Evolutionary conservation across 306 rosid species (phyloP).

Genomic region (Pterocarpus santalinus): DNA sequence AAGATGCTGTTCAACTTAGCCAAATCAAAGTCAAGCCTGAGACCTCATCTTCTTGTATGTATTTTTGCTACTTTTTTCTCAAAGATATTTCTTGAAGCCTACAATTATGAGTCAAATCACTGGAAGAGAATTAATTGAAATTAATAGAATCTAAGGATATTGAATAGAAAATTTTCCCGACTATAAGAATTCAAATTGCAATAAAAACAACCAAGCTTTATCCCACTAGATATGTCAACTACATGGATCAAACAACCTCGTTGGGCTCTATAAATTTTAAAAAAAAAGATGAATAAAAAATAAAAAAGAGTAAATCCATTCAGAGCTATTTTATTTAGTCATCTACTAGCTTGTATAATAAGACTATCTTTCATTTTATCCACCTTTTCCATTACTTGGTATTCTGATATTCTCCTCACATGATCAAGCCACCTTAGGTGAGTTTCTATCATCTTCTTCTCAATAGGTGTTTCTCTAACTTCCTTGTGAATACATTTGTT

Average conservation of each 20-base stretch:
- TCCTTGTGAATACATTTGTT: no score
- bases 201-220: not conserved
- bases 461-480: no score
- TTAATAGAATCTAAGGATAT: not conserved
- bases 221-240: not conserved
- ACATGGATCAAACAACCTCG: not conserved
- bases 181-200: constrained; percentile 13
- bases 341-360: not conserved
- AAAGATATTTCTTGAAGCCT: constrained; percentile 3
- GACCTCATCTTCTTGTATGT: constrained; percentile 53
- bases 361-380: not conserved
- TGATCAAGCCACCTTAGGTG: no score
- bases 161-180: not conserved
- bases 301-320: not conserved
- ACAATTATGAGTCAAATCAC: not conserved
- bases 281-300: not conserved
- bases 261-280: not conserved
- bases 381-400: not conserved
- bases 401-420: no score
- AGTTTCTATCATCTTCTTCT: no score
- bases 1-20: constrained; percentile 54
- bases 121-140: not conserved
- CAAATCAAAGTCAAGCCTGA: constrained; percentile 48
- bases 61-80: constrained; percentile 22
- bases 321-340: not conserved